Conservation (phyloP, 176 grass and related monocot species). For the Phoenix dactylifera region DNA sequence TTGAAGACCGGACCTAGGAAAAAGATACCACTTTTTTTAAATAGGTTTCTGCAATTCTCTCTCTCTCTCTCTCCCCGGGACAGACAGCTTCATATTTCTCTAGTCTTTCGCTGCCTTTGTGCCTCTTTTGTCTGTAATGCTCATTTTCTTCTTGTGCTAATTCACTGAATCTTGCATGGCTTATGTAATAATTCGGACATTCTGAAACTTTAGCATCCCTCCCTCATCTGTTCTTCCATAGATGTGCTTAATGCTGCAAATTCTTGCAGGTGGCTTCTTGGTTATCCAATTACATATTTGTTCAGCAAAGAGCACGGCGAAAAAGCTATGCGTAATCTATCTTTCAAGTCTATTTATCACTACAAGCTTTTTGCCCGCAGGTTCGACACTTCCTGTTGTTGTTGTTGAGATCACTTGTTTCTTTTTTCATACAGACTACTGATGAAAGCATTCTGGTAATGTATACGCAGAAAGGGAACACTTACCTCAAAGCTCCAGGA, state of each 20-base stretch:
- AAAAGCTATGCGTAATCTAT: slow-evolving; percentile 34
- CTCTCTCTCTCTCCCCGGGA: too few species aligned
- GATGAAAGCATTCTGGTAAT: neutral
- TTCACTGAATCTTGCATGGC: too few species aligned
- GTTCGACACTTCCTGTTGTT: slow-evolving; percentile 20
- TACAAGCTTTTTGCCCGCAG: slow-evolving; percentile 58
- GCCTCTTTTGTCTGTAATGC: too few species aligned
- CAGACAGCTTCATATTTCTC: too few species aligned
- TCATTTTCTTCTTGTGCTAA: too few species aligned
- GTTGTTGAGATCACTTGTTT: neutral
- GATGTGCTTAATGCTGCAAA: neutral
- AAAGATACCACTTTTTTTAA: too few species aligned
- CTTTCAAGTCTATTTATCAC: slow-evolving; percentile 58
- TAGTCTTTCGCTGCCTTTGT: too few species aligned
- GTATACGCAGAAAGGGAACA: slow-evolving; percentile 14
- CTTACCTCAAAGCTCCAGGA: slow-evolving; percentile 29
- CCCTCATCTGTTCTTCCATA: neutral
- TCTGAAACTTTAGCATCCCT: neutral
- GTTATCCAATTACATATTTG: slow-evolving; percentile 77
- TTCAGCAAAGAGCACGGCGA: slow-evolving; percentile 45
- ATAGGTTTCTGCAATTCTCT: too few species aligned
- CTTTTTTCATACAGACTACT: neutral
- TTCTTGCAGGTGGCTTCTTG: slow-evolving; percentile 75
- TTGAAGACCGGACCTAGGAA: too few species aligned
- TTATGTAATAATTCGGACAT: too few species aligned